Base-by-base conservation (phyloP, 257 asterid species). In the Nicotiana benthamiana region DNA sequence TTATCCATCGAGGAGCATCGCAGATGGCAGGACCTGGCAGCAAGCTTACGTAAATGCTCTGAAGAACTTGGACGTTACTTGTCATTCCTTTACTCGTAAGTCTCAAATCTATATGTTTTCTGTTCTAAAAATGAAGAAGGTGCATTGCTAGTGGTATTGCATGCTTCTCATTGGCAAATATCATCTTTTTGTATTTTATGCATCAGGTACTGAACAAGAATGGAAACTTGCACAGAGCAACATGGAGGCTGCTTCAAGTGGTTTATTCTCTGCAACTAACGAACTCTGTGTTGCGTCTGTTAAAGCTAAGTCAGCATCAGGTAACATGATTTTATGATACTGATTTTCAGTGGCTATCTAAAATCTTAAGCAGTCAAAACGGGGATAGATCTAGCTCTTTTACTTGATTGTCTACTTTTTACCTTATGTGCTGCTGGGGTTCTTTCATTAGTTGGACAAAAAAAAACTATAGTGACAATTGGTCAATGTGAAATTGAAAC, bases 121-220 rank as follows among this genome's bases (percentile, higher is more conserved):
- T 74, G 16, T 74, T 74, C 20, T 48, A 48, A 46, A 24, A 72
- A 48, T 74, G 26, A 48, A 20, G 48, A 48, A 1, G 34, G 79
- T 74, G 79, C 43, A 24, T 48, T 26, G 43, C 43, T 74, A 48
- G 61, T 24, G 59, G 59, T 75, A 30, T 83, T 52, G 84, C 52
- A 10, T 75, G 61, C 83, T 60, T 74, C 64, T 74, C 83, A 34
- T 70, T 72, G 83, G 80, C 65, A 82, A 56, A 81, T 67, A 46
- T 77, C 24, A 64, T 79, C 75, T 65, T 84, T 48, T 80, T 82
- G 79, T 85, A 75, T 66, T 61, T 77, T 72, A 84, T 82, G 63
- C 75, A 79, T 86, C 94, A 96, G 99, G 97, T 85, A 92, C 95
- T 86, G 99, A 96, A 90, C 93, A 91, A 86, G 99, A 96, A 78